phyloP scores from a whole-genome alignment of 106 monocot species.

The Narthecium ossifragum region DNA sequence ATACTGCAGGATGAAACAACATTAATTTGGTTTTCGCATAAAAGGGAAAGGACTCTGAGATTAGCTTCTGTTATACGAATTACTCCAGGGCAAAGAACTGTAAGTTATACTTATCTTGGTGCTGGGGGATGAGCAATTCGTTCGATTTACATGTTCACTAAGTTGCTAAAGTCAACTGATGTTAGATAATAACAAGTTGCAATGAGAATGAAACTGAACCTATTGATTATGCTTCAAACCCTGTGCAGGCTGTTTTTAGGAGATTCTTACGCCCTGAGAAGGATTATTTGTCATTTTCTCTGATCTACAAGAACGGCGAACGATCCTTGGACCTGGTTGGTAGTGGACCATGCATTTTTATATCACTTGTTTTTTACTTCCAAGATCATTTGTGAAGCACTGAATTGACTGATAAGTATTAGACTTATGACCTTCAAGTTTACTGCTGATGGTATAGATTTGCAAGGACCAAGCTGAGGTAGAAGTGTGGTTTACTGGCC shows the following conservation, averaged over 20 bases:
- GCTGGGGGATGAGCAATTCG: too few relatives aligned
- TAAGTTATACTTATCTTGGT: constrained; percentile 14
- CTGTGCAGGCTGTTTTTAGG: constrained; percentile 47
- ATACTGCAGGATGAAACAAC: constrained; percentile 48
- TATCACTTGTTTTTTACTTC: background rate
- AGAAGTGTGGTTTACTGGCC: constrained; percentile 60
- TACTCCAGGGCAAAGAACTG: constrained; percentile 64
- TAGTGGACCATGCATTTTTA: background rate
- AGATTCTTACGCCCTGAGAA: constrained; percentile 53
- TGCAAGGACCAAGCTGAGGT: constrained; percentile 64
- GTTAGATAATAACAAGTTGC: background rate
- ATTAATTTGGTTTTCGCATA: constrained; percentile 50
- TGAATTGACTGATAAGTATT: too few relatives aligned
- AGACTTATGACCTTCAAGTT: background rate
- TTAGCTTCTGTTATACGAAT: constrained; percentile 36
- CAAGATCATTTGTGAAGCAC: too few relatives aligned
- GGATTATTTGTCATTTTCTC: constrained; percentile 62
- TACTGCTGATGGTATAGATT: constrained; percentile 24
- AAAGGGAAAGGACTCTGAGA: constrained; percentile 34
- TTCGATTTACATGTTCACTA: too few relatives aligned
- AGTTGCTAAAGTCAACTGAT: too few relatives aligned
- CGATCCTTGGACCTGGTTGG: constrained; percentile 57
- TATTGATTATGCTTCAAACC: background rate
- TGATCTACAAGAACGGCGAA: constrained; percentile 53
- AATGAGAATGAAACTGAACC: too few relatives aligned